Base-by-base conservation (phyloP, 768 basidiomycete species). In the Hypsizygus marmoreus region DNA sequence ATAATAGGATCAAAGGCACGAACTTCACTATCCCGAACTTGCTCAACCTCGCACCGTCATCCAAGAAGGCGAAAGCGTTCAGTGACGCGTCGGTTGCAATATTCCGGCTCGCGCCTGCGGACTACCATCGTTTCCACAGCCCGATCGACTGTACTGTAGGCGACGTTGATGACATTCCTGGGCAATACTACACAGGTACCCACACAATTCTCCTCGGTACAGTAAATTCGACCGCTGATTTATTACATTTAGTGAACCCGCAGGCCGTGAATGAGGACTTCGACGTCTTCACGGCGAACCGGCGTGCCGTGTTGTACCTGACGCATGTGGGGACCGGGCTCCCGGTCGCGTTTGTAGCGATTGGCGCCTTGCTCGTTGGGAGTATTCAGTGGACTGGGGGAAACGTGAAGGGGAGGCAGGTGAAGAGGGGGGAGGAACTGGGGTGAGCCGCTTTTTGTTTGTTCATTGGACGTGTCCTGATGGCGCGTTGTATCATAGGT, bases 341-440 rank as follows among this genome's bases (percentile, higher is more conserved):
- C 13, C 72, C 73, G 10, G 67, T 91, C 12, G 88, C 80, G 0
- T 82, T 84, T 51, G 80, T 90, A 8, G 86, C 88, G 7, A 74
- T 92, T 47, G 91, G 90, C 2, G 90, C 90, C 6, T 75, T 92
- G 67, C 79, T 93, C 26, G 90, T 91, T 1, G 90, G 87, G 1
- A 80, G 80, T 40, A 86, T 92, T 56, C 67, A 43, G 2, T 88
- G 84, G 83, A 87, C 86, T 0, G 69, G 59, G 13, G 75, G 74
- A 45, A 66, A 74, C 22, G 45, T 77, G 62, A 59, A 64, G 29
- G 69, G 70, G 1, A 52, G 55, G 10, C 65, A 61, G 33, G 64
- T 91, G 11, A 73, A 79, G 36, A 79, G 80, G 45, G 88, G 87
- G 33, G 81, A 85, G 24, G 81, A 84, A 63, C 70, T 85, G 0